Base-by-base conservation (phyloP, 192 early-diverging fungal species). In the Coemansia umbellata region DNA sequence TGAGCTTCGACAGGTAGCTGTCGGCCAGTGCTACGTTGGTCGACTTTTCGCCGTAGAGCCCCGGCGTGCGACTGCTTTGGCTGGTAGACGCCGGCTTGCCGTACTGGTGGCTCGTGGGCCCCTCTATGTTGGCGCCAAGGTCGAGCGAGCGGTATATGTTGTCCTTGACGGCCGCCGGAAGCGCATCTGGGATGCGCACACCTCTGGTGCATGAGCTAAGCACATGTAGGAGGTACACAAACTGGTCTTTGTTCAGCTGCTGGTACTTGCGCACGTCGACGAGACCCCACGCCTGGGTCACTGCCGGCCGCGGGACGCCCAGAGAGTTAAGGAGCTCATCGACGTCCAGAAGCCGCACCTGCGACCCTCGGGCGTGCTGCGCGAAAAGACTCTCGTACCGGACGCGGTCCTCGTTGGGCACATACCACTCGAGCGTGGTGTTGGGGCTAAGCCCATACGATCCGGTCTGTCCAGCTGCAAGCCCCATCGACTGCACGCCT, bases 221-320 rank as follows among this genome's bases (percentile, higher is more conserved):
- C 5, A 76, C 51, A 23, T 80, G 78, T 21, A 80, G 35, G 10
- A 80, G 53, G 24, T 72, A 65, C 2, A 63, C 44, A 42, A 80
- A 80, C 47, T 80, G 78, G 55, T 80, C 69, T 37, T 66, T 55
- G 58, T 80, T 80, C 40, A 80, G 67, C 42, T 76, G 61, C 42
- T 75, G 73, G 59, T 66, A 66, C 49, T 62, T 72, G 56, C 73
- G 67, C 47, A 80, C 65, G 33, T 80, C 78, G 11, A 80, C 55
- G 28, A 80, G 55, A 15, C 50, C 47, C 78, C 78, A 80, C 22
- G 50, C 74, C 51, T 71, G 68, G 13, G 53, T 56, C 10, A 69
- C 48, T 2, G 48, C 35, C 21, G 53, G 26, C n/a, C 78, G 68
- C 7, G 68, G 54, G 13, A 73, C 48, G 6, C 73, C 73, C 24